Base-by-base conservation (phyloP, 2,329 filamentous ascomycete genomes). In the Cephalotrichum gorgonifer region DNA sequence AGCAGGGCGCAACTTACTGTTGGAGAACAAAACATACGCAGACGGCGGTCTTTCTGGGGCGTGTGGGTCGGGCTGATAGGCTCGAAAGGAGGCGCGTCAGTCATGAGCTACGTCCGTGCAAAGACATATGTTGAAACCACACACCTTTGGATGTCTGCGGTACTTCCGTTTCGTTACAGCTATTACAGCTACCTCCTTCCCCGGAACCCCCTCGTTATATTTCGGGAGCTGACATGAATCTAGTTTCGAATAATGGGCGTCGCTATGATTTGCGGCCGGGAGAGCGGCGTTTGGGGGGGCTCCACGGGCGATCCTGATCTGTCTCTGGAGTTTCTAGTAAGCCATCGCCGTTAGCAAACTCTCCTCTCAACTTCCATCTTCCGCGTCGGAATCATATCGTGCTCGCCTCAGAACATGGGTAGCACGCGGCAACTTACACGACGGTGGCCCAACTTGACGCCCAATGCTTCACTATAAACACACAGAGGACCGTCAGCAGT, bases 21-120 rank as follows among this genome's bases (percentile, higher is more conserved):
- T 91, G 1, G 87, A 90, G 59, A 93, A 93, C 15, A 91, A 76
- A 12, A 91, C 87, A 65, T 91, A 91, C 45, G 86, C 87, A 4
- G 86, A 91, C 0, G 86, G 85, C 1, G 87, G 85, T 23, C 86
- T 74, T 59, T 90, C 86, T 2, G 87, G 87, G 1, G 86, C 86
- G 66, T 87, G 81, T 51, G 88, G 83, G 56, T 93, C 87, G 3
- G 85, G 74, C 79, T 88, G 23, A 22, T 22, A 22, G n/a, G n/a
- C 2, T 20, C n/a, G n/a, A n/a, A n/a, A 39, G 17, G 17, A 8
- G 6, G n/a, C n/a, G 35, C 9, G 3, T 20, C 9, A 11, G 35
- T 39, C 22, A 20, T 11, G 7, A 20, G n/a, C 5, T 20, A n/a
- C n/a, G n/a, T n/a, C n/a, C n/a, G n/a, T n/a, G n/a, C n/a, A n/a